Conservation (phyloP, 2,329 filamentous ascomycete genomes). For the Fusarium secorum region DNA sequence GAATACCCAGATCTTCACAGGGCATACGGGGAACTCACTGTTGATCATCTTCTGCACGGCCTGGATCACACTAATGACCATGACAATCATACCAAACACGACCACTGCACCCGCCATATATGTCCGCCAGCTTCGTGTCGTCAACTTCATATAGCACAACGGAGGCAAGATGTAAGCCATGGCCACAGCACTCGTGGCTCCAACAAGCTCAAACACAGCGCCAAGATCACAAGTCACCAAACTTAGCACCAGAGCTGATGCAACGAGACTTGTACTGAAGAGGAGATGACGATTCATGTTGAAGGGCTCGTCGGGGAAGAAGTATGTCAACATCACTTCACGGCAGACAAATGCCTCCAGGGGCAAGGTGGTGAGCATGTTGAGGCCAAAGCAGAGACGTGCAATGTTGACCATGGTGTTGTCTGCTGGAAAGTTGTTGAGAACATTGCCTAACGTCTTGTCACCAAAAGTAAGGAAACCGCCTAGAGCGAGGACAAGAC, state of each 20-base stretch:
- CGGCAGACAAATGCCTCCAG: conserved; percentile 97
- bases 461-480: conserved; percentile 95
- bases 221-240: conserved; percentile 93
- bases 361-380: conserved; percentile 97
- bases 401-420: conserved; percentile 96
- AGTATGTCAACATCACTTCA: conserved; percentile 94
- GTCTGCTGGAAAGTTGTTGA: conserved; percentile 94
- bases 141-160: conserved; percentile 93
- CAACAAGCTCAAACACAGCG: conserved; percentile 93
- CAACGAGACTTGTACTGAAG: conserved; percentile 84
- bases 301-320: conserved; percentile 74
- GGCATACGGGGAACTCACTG: conserved; percentile 44
- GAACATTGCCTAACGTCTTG: conserved; percentile 89
- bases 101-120: conserved; percentile 76
- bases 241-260: conserved; percentile 77
- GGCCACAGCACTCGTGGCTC: conserved; percentile 91
- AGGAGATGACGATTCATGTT: conserved; percentile 85
- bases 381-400: conserved; percentile 92
- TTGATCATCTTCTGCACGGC: conserved; percentile 72
- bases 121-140: conserved; percentile 76
- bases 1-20: neutral
- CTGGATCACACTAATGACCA: conserved; percentile 81
- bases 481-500: conserved; percentile 83
- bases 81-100: conserved; percentile 79
- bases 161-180: conserved; percentile 96